Evolutionary conservation across 805 yeast genomes (phyloP).

Genomic region (Maudiozyma barnettii): DNA sequence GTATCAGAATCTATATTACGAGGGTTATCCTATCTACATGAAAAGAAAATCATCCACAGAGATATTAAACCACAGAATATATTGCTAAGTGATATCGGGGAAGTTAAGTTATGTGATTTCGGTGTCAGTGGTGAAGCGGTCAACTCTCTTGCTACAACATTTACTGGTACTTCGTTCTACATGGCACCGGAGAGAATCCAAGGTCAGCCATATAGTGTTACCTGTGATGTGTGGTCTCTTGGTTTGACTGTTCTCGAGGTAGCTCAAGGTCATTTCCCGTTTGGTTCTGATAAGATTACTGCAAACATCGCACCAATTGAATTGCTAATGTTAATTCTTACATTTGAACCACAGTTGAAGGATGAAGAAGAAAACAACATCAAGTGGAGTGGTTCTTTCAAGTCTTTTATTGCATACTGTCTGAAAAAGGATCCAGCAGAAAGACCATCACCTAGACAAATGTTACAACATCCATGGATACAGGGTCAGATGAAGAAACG

Average conservation of each 20-base stretch:
- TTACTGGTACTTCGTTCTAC: constrained; percentile 93
- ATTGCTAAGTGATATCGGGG: constrained; percentile 62
- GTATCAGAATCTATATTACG: constrained; percentile 76
- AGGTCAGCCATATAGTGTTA: constrained; percentile 91
- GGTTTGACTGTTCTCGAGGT: constrained; percentile 90
- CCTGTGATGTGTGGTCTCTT: constrained; percentile 93
- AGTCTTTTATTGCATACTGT: constrained; percentile 73
- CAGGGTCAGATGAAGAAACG: constrained; percentile 59
- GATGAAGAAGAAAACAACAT: constrained; percentile 74
- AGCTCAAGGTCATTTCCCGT: constrained; percentile 87
- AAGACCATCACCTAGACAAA: constrained; percentile 88
- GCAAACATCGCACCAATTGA: constrained; percentile 74
- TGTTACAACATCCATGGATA: constrained; percentile 92
- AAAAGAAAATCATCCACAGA: constrained; percentile 80
- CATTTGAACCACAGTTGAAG: constrained; percentile 66
- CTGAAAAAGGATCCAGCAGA: constrained; percentile 68
- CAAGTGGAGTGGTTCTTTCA: constrained; percentile 72
- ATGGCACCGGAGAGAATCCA: constrained; percentile 98
- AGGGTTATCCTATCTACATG: constrained; percentile 83
- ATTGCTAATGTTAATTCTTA: constrained; percentile 67
- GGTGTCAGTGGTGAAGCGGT: constrained; percentile 98
- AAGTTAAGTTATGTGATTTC: constrained; percentile 89
- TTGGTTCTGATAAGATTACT: constrained; percentile 37
- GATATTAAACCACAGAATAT: constrained; percentile 96
- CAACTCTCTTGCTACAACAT: constrained; percentile 88